Base-by-base conservation (phyloP, 2,329 filamentous ascomycete genomes). In the Beauveria rudraprayagi region DNA sequence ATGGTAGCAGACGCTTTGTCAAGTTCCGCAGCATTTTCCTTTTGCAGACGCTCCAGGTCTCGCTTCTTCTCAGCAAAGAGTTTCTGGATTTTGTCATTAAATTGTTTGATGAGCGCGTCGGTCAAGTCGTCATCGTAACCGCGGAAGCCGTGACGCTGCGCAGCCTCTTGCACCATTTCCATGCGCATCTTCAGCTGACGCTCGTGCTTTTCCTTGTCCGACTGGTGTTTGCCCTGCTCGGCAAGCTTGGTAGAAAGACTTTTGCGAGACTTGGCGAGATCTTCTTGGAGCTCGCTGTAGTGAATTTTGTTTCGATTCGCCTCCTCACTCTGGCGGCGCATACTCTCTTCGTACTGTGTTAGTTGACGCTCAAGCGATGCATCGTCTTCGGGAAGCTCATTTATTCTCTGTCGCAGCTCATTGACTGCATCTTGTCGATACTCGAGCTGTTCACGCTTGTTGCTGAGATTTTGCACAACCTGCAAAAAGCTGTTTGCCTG, bases 131-230 rank as follows among this genome's bases (percentile, higher is more conserved):
- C 84, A 64, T 96, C 91, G 69, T 89, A 96, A 0, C 92, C 92
- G 40, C 91, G 87, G 64, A 99, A 90, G 62, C 84, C 86, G 72
- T 96, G 90, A 28, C 80, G 80, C 51, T 84, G 81, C 17, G 93
- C 91, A 43, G 90, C 86, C 61, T 92, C 87, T 65, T 87, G 91
- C 60, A 97, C 85, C 72, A 96, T 82, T 10, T 83, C 80, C 68
- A 88, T 81, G 44, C 93, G 88, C 50, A 83, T 78, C 66, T 84
- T 79, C 3, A 96, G 71, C 65, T 97, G 90, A 4, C 88, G 84
- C 70, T 97, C 91, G 70, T 94, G 91, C 67, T 89, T 90, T 64
- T 90, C 88, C 75, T 93, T 92, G 70, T 96, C 88, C 2, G 92
- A 93, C 72, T 94, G 85, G 66, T 88, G 86, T 66, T 88, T 90